Evolutionary conservation across 2,329 filamentous ascomycete genomes (phyloP).

Genomic region (Phyllosticta ampelicida): DNA sequence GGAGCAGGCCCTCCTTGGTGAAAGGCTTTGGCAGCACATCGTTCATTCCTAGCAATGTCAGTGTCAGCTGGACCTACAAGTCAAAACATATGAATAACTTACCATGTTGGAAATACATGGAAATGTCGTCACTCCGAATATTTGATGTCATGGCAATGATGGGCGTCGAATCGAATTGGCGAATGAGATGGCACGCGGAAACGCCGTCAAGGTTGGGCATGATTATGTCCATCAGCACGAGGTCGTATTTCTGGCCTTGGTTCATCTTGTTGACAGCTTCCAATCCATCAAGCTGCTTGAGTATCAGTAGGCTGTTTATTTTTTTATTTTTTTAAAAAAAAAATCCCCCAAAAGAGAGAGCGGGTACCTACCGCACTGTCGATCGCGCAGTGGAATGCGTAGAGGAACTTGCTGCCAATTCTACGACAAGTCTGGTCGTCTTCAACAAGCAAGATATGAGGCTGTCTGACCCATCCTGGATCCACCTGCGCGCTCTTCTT

Average conservation of each 20-base stretch:
- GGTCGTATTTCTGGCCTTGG: slow-evolving; percentile 51
- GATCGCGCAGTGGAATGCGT: slow-evolving; percentile 53
- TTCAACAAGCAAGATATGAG: slow-evolving; percentile 83
- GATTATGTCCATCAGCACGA: slow-evolving; percentile 57
- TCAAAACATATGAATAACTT: slow-evolving; percentile 27
- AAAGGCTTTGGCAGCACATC: slow-evolving; percentile 96
- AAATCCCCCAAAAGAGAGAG: no score
- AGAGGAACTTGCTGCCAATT: slow-evolving; percentile 56
- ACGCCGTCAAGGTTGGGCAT: slow-evolving; percentile 96
- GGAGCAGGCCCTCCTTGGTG: slow-evolving; percentile 69
- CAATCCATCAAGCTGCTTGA: slow-evolving; percentile 62
- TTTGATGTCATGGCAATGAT: slow-evolving; percentile 99
- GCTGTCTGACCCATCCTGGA: slow-evolving; percentile 55
- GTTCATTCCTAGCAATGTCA: slow-evolving; percentile 75
- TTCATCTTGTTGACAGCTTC: slow-evolving; percentile 85
- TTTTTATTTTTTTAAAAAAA: no score
- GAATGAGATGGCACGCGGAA: slow-evolving; percentile 85
- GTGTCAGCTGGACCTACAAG: neutral
- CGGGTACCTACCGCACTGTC: slow-evolving; percentile 48
- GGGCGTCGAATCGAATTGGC: slow-evolving; percentile 73
- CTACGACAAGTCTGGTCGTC: slow-evolving; percentile 58
- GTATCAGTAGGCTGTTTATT: slow-evolving; percentile 18
- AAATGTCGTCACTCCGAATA: slow-evolving; percentile 90
- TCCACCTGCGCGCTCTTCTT: slow-evolving; percentile 53
- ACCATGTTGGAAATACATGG: slow-evolving; percentile 96